Evolutionary conservation across 2,329 filamentous ascomycete species (phyloP).

Genomic region (Alternaria novae-zelandiae): DNA sequence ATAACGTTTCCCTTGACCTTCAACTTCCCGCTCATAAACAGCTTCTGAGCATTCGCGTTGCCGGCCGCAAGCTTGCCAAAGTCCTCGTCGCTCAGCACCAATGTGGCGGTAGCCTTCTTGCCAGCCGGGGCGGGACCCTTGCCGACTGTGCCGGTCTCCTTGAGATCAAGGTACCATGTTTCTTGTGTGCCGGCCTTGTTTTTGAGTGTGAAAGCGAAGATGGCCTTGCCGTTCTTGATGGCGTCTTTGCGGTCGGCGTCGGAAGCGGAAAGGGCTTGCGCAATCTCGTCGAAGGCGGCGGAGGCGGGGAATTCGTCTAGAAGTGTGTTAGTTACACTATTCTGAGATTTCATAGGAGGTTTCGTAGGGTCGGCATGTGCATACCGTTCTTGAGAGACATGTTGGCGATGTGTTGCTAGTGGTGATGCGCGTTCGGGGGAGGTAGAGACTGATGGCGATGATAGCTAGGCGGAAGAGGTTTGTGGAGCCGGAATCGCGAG

Average conservation of each 20-base stretch:
- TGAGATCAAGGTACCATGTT: slow-evolving; percentile 95
- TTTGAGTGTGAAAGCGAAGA: slow-evolving; percentile 93
- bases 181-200: slow-evolving; percentile 80
- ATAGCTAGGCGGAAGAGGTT: not conserved
- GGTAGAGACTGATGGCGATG: not conserved
- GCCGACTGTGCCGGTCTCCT: slow-evolving; percentile 82
- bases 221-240: slow-evolving; percentile 84
- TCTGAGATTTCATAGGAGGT: not conserved
- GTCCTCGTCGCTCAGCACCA: slow-evolving; percentile 82
- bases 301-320: slow-evolving; percentile 82
- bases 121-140: slow-evolving; percentile 72
- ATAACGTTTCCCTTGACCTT: slow-evolving; percentile 99
- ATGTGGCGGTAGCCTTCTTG: slow-evolving; percentile 86
- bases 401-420: slow-evolving; percentile 14
- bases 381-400: slow-evolving; percentile 45
- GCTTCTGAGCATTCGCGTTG: slow-evolving; percentile 89
- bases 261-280: slow-evolving; percentile 69
- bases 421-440: not conserved
- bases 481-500: not conserved
- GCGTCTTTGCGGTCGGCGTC: slow-evolving; percentile 82
- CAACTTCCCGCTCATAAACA: slow-evolving; percentile 98
- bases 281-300: slow-evolving; percentile 88
- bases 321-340: not conserved
- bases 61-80: slow-evolving; percentile 83
- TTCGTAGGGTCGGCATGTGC: not conserved